Base-by-base conservation (phyloP, 495 filamentous ascomycete species). In the Penicillium parvum region DNA sequence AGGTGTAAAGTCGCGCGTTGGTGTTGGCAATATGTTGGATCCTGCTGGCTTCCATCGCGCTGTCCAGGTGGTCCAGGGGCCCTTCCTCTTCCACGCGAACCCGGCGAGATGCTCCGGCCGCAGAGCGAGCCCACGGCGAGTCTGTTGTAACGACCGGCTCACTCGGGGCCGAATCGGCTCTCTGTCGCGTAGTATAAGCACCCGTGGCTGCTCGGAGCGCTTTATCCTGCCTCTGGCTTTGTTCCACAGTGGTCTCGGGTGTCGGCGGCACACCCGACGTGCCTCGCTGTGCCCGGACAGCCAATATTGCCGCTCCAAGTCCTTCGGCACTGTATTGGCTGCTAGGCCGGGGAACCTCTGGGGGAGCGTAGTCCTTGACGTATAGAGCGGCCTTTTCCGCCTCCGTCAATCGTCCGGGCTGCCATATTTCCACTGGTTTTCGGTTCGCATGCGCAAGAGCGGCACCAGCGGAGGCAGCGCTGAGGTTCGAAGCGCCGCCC, bases 371-470 rank as follows among this genome's bases (percentile, higher is more conserved):
- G 59, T 90, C 82, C 52, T 82, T 81, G 9, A 83, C 85, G 32
- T 80, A 65, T 15, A 77, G 55, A 11, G 86, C 84, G 14, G 87
- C 86, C 26, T 79, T 77, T 43, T 79, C 81, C 32, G 85, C 84
- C 19, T 81, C 76, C 17, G 78, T 58, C 12, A 77, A 77, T 25
- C 71, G 65, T 23, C 74, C 70, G 10, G 81, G 80, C 47, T 72
- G 83, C 79, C 78, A 84, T 55, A 65, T 53, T 57, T 81, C 76
- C 19, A 76, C 64, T 0, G 78, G 60, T 50, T 77, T 84, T 40
- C 76, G 75, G 52, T 82, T 82, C 18, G 79, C 72, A 72, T 87
- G 84, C 18, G 86, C 86, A 12, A 92, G 69, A 30, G 87, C 88
- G 25, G 84, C 79, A 37, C 79, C 78, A 15, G 86, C 88, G 30